Conservation (phyloP, 306 rosid genomes). For the Vigna hirtella region DNA sequence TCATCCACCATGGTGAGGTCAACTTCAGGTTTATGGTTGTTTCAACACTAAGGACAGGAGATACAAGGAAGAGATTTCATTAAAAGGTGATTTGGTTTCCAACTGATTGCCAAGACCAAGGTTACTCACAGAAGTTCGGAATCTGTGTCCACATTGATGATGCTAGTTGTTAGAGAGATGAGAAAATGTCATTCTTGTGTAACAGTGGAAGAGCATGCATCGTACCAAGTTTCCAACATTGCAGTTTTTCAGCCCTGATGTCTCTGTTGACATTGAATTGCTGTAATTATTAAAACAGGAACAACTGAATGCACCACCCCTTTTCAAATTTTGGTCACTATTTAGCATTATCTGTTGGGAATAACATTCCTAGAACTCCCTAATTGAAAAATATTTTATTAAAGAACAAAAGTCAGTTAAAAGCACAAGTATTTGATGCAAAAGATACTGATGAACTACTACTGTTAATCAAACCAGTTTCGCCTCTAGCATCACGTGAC, state of each 20-base stretch:
- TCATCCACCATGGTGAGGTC: conserved; percentile 78
- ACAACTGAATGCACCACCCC: conserved; percentile 25
- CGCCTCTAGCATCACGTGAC: not conserved
- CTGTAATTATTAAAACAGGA: conserved; percentile 25
- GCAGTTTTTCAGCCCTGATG: not conserved
- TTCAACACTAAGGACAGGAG: not conserved
- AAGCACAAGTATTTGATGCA: not conserved
- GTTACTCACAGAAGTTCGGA: conserved; percentile 36
- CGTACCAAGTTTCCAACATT: conserved; percentile 24
- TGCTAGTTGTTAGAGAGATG: conserved; percentile 34
- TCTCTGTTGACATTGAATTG: conserved; percentile 1
- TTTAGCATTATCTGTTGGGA: not conserved
- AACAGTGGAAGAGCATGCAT: conserved; percentile 27
- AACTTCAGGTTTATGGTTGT: conserved; percentile 35
- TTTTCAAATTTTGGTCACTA: not conserved
- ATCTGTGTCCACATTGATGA: conserved; percentile 37
- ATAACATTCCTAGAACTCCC: not conserved
- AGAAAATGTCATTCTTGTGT: conserved; percentile 29
- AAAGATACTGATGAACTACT: too few species aligned
- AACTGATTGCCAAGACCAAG: conserved; percentile 24
- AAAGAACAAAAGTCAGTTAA: not conserved
- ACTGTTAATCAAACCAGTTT: not conserved
- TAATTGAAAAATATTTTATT: not conserved
- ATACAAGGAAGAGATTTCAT: conserved; percentile 10
- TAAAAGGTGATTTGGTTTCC: conserved; percentile 37